Base-by-base conservation (phyloP, 1,284 basidiomycete species). In the Heliocybe sulcata region DNA sequence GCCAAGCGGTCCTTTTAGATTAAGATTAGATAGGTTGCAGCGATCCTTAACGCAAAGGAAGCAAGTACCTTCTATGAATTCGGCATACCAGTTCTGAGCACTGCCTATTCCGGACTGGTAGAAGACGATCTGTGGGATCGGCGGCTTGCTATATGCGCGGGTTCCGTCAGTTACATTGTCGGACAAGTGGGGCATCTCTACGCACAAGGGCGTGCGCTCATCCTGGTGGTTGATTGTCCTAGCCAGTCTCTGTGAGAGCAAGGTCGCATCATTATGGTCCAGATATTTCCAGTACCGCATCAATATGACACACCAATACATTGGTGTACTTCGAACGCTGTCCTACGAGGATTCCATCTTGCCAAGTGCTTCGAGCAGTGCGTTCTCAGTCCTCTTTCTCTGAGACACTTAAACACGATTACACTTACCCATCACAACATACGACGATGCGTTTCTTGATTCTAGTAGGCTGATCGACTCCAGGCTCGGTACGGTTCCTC, bases 31-130 rank as follows among this genome's bases (percentile, higher is more conserved):
- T 6, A 31, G 29, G 29, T 31, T 31, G 29, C 4, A 31, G 12
- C 4, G 29, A 12, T 31, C 12, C 29, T 31, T 31, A 12, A 42
- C 48, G 11, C 45, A 31, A 31, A 31, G 29, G 29, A 31, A 6
- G 29, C 6, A 54, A 65, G 27, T 29, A 70, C 69, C 71, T 26
- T 71, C 65, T 8, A 72, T 55, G 14, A 67, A 51, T 25, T 78
- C 67, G 2, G 79, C 77, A 61, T 81, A 84, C 12, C 81, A 66
- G 57, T 77, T 79, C n/a, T 73, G 71, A 23, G 79, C 81, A 12
- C 80, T 80, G 1, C 86, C 85, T 20, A 88, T 74, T 1, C 86
- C 85, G n/a, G 76, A 73, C 61, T 87, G 85, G 64, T 87, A 88
- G 61, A 80, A 87, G 10, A 86, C 83, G 50, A 88, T 72, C 62